Percentiles rank a stretch among this genome's conserved stretches.
These are phyloP conservation scores for Blastobotrys persicus DNA, from an alignment of 1,139 yeast species.

Conservation along the genomic window DNA sequence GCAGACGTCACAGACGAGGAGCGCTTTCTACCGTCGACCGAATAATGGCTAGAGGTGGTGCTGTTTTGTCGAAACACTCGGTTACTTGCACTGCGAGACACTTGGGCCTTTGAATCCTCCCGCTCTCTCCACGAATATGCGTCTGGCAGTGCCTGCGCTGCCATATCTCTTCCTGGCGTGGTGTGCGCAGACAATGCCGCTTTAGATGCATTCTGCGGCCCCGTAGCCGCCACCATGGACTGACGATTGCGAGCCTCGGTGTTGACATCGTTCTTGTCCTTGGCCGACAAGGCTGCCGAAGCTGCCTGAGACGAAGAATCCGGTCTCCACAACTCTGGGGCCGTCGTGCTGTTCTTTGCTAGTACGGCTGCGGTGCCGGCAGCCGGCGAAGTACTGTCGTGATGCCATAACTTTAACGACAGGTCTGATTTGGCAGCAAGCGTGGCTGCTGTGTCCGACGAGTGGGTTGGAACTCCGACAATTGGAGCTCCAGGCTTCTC, in stretches of 20 bases:
- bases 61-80: constrained; percentile 7
- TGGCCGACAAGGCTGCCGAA: constrained; percentile 51
- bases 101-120: not conserved
- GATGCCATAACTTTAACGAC: constrained; percentile 39
- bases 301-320: constrained; percentile 39
- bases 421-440: constrained; percentile 38
- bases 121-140: constrained; percentile 37
- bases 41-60: not conserved
- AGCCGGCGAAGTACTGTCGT: constrained; percentile 28
- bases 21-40: constrained; percentile 1
- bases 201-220: constrained; percentile 25
- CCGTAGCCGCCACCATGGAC: constrained; percentile 15
- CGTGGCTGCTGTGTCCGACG: constrained; percentile 39
- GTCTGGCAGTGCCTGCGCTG: constrained; percentile 36
- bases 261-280: constrained; percentile 26
- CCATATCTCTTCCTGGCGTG: constrained; percentile 37
- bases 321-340: constrained; percentile 37
- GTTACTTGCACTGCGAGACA: constrained; percentile 11
- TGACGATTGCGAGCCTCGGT: constrained; percentile 14
- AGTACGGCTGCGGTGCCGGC: constrained; percentile 42
- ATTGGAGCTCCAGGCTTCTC: constrained; percentile 64
- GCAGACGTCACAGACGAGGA: constrained; percentile 1
- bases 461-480: constrained; percentile 57
- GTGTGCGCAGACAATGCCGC: constrained; percentile 34
- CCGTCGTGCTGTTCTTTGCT: constrained; percentile 31